Evolutionary conservation across 1,284 basidiomycete species (phyloP).

Genomic region (Rhodotorula sp.): DNA sequence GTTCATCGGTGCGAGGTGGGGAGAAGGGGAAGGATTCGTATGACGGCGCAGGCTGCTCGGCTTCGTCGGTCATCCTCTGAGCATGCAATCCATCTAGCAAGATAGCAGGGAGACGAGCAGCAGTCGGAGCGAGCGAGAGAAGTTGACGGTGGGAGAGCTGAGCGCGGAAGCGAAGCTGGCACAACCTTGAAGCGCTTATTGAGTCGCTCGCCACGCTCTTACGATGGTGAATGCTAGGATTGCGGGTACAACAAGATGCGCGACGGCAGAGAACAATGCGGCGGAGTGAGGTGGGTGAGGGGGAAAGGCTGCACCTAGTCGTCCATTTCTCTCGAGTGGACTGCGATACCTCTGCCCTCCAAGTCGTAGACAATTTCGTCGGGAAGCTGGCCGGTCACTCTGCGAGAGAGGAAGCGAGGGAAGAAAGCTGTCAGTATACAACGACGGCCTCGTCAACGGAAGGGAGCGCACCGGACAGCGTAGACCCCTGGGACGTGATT

Average conservation of each 20-base stretch:
- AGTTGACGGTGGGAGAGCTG: neutral
- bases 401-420: neutral
- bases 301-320: conserved; percentile 14
- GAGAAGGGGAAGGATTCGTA: conserved; percentile 17
- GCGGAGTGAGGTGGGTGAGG: neutral
- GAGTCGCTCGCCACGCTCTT: too few species aligned
- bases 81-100: neutral
- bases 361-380: conserved; percentile 41
- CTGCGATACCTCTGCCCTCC: conserved; percentile 40
- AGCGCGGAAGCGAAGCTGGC: neutral
- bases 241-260: too few species aligned
- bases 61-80: too few species aligned
- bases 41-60: neutral
- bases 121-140: neutral
- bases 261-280: neutral
- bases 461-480: conserved; percentile 36
- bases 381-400: conserved; percentile 35
- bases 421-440: neutral
- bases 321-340: conserved; percentile 38
- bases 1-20: conserved; percentile 6
- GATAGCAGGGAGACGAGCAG: neutral
- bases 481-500: conserved; percentile 42
- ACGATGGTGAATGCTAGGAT: too few species aligned
- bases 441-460: neutral
- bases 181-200: neutral